These are phyloP conservation scores for Coniochaeta sp. DNA, from an alignment of 2,329 filamentous ascomycete species.

Conservation along the genomic window DNA sequence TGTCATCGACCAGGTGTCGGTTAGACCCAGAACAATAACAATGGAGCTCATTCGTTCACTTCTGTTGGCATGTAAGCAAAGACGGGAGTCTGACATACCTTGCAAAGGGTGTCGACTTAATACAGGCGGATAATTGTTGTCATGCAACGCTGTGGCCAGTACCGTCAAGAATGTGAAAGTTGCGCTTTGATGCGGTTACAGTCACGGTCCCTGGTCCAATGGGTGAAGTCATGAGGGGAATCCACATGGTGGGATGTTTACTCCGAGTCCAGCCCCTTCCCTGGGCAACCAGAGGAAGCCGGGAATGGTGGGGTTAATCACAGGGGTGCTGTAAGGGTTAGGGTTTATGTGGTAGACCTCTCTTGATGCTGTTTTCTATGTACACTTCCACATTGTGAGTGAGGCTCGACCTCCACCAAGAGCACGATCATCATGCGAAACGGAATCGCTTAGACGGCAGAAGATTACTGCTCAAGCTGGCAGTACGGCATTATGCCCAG, in stretches of 20 bases:
- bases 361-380: not conserved
- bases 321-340: not conserved
- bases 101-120: not conserved
- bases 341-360: not conserved
- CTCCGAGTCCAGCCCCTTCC: not conserved
- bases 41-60: not conserved
- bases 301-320: not conserved
- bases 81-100: not conserved
- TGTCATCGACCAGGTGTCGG: not conserved
- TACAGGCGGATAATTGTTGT: not conserved
- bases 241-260: not conserved
- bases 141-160: not conserved
- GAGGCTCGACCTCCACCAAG: too few species aligned
- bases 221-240: not conserved
- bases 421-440: too few species aligned
- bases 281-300: not conserved
- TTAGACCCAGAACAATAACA: not conserved
- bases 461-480: too few species aligned
- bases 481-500: too few species aligned
- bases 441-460: too few species aligned
- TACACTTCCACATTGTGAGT: too few species aligned
- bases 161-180: not conserved
- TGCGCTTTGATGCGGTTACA: not conserved
- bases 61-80: not conserved
- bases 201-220: conserved; percentile 1